Base-by-base conservation (phyloP, 306 rosid species). In the Fragaria ananassa region DNA sequence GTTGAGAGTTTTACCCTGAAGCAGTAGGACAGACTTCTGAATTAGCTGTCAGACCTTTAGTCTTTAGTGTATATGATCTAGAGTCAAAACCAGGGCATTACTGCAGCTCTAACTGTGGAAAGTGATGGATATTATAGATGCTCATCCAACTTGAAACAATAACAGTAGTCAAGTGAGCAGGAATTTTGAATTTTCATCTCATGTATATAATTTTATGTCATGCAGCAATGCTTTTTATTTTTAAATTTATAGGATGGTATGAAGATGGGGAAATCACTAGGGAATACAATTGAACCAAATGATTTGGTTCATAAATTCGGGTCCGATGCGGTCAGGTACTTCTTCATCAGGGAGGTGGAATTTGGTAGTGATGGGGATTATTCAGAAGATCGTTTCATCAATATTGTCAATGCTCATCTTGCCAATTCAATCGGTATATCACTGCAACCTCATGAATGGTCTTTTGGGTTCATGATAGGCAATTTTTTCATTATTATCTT, bases 201-300 rank as follows among this genome's bases (percentile, higher is more conserved):
- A 81, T 87, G 69, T 76, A 53, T 72, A 69, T 58, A 84, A 80
- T 87, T 92, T 86, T 69, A 87, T 86, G 83, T 90, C 83, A 91
- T 88, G 89, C 93, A 83, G 89, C 91, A 79, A 83, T 82, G 79
- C 75, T 78, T 94, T 89, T 87, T 84, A 82, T 85, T 84, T 89
- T 87, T 89, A 72, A 83, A 79, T 79, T 88, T 87, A 80, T 90
- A 95, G 99, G 99, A 92, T 89, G 99, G 99, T 79, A 83, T 90
- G 99, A 95, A 95, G 87, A 95, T 95, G 99, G 99, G 99, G 70
- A 92, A 95, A 79, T 88, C 99, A 8, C 83, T 92, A 41, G 99
- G 99, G 61, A 95, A 95, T 84, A 95, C 97, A n/a, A 93, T 90
- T 78, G 99, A 92, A 83, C 97, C 99, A 78, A 92, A 89, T 37